Conservation (phyloP, 805 yeast genomes). For the Schizosaccharomyces japonicus region DNA sequence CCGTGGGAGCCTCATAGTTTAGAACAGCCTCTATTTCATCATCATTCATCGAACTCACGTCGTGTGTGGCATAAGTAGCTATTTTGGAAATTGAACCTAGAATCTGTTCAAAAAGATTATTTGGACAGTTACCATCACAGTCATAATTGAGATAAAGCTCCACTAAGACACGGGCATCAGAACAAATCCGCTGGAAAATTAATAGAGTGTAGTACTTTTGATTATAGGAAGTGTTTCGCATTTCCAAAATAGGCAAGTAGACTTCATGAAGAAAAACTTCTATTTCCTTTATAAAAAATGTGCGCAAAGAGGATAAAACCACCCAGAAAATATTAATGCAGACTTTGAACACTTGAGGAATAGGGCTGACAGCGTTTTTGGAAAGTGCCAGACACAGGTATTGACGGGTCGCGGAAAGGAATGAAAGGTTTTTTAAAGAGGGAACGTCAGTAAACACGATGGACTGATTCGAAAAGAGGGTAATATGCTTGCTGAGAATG, state of each 20-base stretch:
- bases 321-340: slow-evolving; percentile 87
- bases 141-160: slow-evolving; percentile 89
- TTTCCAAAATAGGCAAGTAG: slow-evolving; percentile 78
- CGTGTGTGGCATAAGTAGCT: slow-evolving; percentile 33
- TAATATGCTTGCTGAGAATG: slow-evolving; percentile 63
- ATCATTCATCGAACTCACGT: slow-evolving; percentile 1
- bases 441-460: slow-evolving; percentile 25
- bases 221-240: slow-evolving; percentile 75
- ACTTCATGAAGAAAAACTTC: slow-evolving; percentile 84
- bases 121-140: slow-evolving; percentile 53
- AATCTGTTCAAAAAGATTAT: slow-evolving; percentile 65
- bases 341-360: slow-evolving; percentile 77
- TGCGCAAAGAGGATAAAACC: slow-evolving; percentile 54
- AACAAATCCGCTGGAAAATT: slow-evolving; percentile 58
- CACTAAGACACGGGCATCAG: slow-evolving; percentile 71
- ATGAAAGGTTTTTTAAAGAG: slow-evolving; percentile 16
- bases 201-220: slow-evolving; percentile 73
- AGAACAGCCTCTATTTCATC: slow-evolving; percentile 31
- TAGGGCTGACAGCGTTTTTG: slow-evolving; percentile 75
- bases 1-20: slow-evolving; percentile 11
- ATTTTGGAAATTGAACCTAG: slow-evolving; percentile 56
- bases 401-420: slow-evolving; percentile 22
- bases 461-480: slow-evolving; percentile 29
- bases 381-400: slow-evolving; percentile 63
- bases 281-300: slow-evolving; percentile 74